These are phyloP conservation scores for Paspalum vaginatum DNA, from an alignment of 176 grass and related monocot genomes.

Conservation along the genomic window DNA sequence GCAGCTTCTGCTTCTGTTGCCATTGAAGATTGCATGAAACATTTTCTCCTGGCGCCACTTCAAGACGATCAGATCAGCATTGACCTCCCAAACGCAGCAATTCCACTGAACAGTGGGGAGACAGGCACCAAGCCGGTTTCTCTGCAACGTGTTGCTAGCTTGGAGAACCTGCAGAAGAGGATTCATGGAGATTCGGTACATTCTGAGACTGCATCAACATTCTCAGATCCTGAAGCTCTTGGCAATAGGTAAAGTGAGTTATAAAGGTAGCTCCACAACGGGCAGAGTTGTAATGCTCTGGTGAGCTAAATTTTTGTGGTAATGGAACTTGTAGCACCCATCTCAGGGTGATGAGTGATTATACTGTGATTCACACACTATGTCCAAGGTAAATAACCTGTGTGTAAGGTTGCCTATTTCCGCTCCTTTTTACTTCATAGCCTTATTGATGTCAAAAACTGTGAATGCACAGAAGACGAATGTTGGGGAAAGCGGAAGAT, in stretches of 20 bases:
- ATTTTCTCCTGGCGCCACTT: slow-evolving; percentile 39
- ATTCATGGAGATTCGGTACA: slow-evolving; percentile 44
- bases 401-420: neutral
- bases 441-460: neutral
- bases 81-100: slow-evolving; percentile 20
- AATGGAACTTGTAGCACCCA: neutral
- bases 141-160: slow-evolving; percentile 51
- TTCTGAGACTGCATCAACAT: slow-evolving; percentile 5
- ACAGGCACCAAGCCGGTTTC: slow-evolving; percentile 5
- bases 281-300: neutral
- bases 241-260: slow-evolving; percentile 9
- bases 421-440: neutral
- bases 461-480: neutral
- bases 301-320: slow-evolving; percentile 21
- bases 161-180: slow-evolving; percentile 71
- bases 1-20: slow-evolving; percentile 42
- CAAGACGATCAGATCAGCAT: slow-evolving; percentile 30
- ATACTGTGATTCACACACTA: slow-evolving; percentile 27
- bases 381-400: slow-evolving; percentile 19
- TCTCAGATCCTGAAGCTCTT: slow-evolving; percentile 30
- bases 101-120: slow-evolving; percentile 11
- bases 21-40: slow-evolving; percentile 32
- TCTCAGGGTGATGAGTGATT: neutral
- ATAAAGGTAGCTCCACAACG: neutral
- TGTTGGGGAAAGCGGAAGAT: too few species aligned